A percentile compares a stretch with the other conserved stretches of the same genome.
Evolutionary conservation across 2,329 filamentous ascomycete species (phyloP).

Genomic region (Talaromyces pinophilus): DNA sequence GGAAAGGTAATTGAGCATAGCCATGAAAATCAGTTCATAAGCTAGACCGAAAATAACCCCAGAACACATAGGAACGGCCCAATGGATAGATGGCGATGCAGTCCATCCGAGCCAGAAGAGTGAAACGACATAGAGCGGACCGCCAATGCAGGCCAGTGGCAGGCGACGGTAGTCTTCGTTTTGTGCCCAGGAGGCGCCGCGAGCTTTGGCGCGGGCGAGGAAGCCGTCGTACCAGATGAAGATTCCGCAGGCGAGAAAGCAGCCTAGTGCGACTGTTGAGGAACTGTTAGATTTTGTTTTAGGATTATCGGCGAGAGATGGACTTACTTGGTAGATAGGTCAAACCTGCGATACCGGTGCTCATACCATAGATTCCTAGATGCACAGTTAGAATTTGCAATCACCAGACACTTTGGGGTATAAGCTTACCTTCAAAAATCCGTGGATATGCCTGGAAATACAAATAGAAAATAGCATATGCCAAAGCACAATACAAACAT

Average conservation of each 20-base stretch:
- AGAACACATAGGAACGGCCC: conserved; percentile 57
- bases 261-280: conserved; percentile 59
- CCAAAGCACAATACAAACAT: conserved; percentile 69
- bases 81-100: conserved; percentile 36
- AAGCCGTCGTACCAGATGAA: conserved; percentile 68
- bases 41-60: conserved; percentile 65
- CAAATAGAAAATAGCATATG: conserved; percentile 70
- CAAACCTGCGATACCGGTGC: conserved; percentile 36
- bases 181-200: conserved; percentile 57
- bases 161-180: conserved; percentile 64
- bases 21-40: conserved; percentile 64
- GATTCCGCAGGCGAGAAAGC: conserved; percentile 59
- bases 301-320: rapidly evolving
- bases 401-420: conserved; percentile 36
- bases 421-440: conserved; percentile 57
- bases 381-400: conserved; percentile 37
- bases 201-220: conserved; percentile 55
- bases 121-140: conserved; percentile 57
- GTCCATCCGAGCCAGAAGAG: conserved; percentile 52
- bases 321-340: conserved; percentile 40
- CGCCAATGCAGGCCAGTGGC: conserved; percentile 68
- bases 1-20: conserved; percentile 64
- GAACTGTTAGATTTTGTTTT: background rate
- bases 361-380: conserved; percentile 39
- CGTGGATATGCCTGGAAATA: conserved; percentile 74